Evolutionary conservation across 768 basidiomycete genomes (phyloP), one percentile per base, ranked within the genome.

Genomic region (Pisolithus orientalis): DNA sequence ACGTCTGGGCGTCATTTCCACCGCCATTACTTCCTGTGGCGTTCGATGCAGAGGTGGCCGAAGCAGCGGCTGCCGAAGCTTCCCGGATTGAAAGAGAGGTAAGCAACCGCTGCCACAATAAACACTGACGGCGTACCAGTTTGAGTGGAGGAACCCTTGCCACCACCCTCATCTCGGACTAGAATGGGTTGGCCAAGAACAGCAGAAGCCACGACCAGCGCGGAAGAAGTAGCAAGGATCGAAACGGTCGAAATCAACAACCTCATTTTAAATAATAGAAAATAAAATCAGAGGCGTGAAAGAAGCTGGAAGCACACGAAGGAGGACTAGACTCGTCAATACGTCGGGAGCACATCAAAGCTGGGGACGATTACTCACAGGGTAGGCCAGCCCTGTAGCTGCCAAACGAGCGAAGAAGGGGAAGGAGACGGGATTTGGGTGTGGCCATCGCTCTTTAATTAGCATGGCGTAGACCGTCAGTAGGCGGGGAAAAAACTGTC

Each of bases 1-100:
- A 76, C 2, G 68, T 72, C 59, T 82, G 80, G 14, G 73, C 73
- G 63, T 78, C 68, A 14, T 43, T 24, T 7, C 62, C 66, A 42
- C 49, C 50, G 51, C 58, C 46, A 50, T 43, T 11, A 2, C 31
- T 11, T 32, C 31, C 31, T 1, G 31, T 32, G 31, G 31, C 49
- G 21, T 65, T 57, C 39, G 55, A 38, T 31, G 47, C 51, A 40
- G 52, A 54, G 21, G 53, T 56, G 59, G 53, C 55, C 49, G 42
- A 49, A 48, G 46, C 56, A 25, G 57, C 61, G 25, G 52, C 47
- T 29, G 53, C 31, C 31, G 31, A 32, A 32, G 31, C 31, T 32
- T 10, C 10, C 31, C 31, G 8, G 31, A 10, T n/a, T 24, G 45
- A 46, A 31, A 29, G 29, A 5, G 1, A 46, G 13, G 21, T 46